These are phyloP conservation scores for Cyclanthera cordifolia DNA, from an alignment of 306 rosid genomes.

Conservation along the genomic window DNA sequence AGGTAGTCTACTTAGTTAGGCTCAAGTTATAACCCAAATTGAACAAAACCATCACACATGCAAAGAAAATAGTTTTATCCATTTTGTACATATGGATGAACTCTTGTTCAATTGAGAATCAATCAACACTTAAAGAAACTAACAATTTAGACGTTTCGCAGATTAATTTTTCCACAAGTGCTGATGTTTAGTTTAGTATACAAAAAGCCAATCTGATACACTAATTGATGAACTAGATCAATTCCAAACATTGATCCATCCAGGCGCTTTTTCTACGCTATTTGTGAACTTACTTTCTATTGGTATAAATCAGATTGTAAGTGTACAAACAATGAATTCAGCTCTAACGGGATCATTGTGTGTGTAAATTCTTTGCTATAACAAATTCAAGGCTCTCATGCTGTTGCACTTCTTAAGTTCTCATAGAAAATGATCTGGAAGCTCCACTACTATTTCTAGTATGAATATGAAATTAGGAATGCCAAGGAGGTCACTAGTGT, in stretches of 20 bases:
- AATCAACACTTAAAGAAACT: no score
- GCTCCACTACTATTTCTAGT: slow-evolving; percentile 1
- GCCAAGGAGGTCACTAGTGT: neutral
- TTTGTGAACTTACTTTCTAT: no score
- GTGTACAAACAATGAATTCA: no score
- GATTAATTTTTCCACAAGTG: neutral
- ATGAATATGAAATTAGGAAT: neutral
- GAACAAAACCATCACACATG: neutral
- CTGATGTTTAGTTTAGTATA: neutral
- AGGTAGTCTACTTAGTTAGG: neutral
- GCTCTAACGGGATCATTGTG: no score
- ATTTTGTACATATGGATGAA: neutral
- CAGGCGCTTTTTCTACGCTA: no score
- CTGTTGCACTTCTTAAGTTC: neutral
- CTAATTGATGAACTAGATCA: neutral
- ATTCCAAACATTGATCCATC: neutral
- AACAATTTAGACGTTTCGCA: neutral
- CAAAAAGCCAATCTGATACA: neutral
- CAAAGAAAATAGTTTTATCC: neutral
- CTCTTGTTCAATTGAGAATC: neutral
- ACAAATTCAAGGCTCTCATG: neutral
- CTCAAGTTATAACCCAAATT: neutral
- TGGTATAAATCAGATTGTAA: no score
- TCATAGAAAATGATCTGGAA: no score
- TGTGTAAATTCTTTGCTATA: neutral